Base-by-base conservation (phyloP, 176 grass and related monocot genomes). In the Calamus simplicifolius region DNA sequence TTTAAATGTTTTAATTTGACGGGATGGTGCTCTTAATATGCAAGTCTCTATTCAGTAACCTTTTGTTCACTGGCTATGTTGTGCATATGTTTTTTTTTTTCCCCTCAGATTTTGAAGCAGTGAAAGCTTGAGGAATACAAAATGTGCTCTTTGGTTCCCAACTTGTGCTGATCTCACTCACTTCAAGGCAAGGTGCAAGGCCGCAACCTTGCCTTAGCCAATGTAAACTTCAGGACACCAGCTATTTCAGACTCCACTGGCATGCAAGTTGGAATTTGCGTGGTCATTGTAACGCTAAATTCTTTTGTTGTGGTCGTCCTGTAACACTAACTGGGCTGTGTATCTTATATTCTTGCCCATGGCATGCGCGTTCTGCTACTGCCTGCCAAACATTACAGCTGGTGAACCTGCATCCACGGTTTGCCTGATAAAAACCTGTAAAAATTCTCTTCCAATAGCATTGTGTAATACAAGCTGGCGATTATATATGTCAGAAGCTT, bases 251-350 rank as follows among this genome's bases (percentile, higher is more conserved):
- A 68, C 72, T 67, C 53, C 49, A 64, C 58, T 30, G 64, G 67
- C 69, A 59, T 16, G 63, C 25, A 69, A 73, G 68, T 54, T 64
- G 64, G 69, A 29, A 54, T 62, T 59, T 63, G 74, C 68, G 52
- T 23, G 63, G 51, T 30, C 29, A 30, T 5, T 30, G 29, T 30
- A 30, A 30, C 6, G 29, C 58, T 56, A 28, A 61, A 56, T 79
- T 75, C 51, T 29, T 79, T 75, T n/a, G n/a, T 61, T 52, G 61
- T 75, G 69, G 55, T 75, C 51, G 56, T 27, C 54, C 57, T 28
- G 18, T 68, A 78, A 75, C 56, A 54, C 51, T 16, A 35, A 69
- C 71, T 7, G 70, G 70, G 81, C 66, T 76, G 28, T 29, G 61
- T 16, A 79, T 75, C 79, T 79, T 70, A 74, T 75, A 23, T 23